Conservation (phyloP, 306 rosid species). For the Cotoneaster glaucophyllus region DNA sequence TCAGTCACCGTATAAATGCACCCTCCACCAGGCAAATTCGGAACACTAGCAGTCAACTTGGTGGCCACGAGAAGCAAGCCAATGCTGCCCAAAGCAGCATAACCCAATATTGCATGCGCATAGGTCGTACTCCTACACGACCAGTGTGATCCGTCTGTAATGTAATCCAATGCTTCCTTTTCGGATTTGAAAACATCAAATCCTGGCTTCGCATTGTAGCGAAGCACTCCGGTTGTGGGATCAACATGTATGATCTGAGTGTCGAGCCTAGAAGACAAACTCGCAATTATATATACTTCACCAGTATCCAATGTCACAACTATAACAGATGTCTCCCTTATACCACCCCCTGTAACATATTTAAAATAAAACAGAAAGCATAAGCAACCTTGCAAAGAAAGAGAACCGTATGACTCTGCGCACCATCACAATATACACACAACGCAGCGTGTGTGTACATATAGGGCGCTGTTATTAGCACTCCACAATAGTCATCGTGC, state of each 20-base stretch:
- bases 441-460: background rate
- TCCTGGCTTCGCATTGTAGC: slow-evolving; percentile 46
- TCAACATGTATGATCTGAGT: slow-evolving; percentile 78
- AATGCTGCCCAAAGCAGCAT: slow-evolving; percentile 68
- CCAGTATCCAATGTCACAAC: slow-evolving; percentile 74
- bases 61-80: slow-evolving; percentile 84
- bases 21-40: slow-evolving; percentile 88
- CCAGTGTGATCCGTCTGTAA: slow-evolving; percentile 60
- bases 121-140: slow-evolving; percentile 36
- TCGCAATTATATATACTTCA: slow-evolving; percentile 61
- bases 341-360: slow-evolving; percentile 15
- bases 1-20: slow-evolving; percentile 66
- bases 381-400: background rate
- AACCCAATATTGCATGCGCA: slow-evolving; percentile 78
- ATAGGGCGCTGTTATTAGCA: background rate
- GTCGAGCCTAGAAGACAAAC: slow-evolving; percentile 52
- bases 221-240: slow-evolving; percentile 89
- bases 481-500: background rate
- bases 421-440: background rate
- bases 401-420: background rate
- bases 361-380: background rate
- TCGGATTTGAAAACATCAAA: slow-evolving; percentile 68
- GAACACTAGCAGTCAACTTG: slow-evolving; percentile 50
- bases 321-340: slow-evolving; percentile 60
- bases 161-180: slow-evolving; percentile 53